phyloP scores from a whole-genome alignment of 176 grass and related monocot genomes.

The Oropetium thomaeum region DNA sequence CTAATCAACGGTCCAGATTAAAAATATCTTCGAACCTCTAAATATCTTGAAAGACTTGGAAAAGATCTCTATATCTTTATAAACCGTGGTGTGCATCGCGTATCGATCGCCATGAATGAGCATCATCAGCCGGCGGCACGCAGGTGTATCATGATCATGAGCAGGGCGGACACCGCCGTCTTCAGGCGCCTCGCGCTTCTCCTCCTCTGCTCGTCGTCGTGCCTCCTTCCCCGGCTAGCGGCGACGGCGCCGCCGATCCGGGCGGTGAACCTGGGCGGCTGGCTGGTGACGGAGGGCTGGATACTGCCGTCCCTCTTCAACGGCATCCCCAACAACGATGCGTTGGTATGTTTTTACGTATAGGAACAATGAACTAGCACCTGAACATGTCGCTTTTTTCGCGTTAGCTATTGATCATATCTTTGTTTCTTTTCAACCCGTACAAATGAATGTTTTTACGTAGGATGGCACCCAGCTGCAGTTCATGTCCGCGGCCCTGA shows the following conservation, averaged over 20 bases:
- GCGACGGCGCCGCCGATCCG: slow-evolving; percentile 6
- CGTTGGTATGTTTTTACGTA: slow-evolving; percentile 39
- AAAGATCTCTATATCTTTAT: background rate
- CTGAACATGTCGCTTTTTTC: too few relatives aligned
- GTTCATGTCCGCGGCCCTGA: slow-evolving; percentile 48
- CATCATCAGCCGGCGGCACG: background rate
- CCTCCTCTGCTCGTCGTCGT: background rate
- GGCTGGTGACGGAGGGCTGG: slow-evolving; percentile 79
- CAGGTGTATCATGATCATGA: background rate
- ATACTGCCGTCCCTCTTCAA: slow-evolving; percentile 68
- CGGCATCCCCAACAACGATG: slow-evolving; percentile 57
- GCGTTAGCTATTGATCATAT: too few relatives aligned
- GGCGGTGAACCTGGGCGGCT: slow-evolving; percentile 69
- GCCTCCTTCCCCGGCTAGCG: background rate
- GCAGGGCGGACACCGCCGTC: background rate
- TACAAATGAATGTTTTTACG: too few relatives aligned
- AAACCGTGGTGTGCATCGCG: background rate
- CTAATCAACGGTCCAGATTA: too few relatives aligned
- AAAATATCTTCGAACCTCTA: too few relatives aligned
- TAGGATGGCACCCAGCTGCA: slow-evolving; percentile 67
- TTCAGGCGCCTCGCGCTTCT: background rate
- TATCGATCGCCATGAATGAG: background rate
- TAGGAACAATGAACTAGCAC: too few relatives aligned
- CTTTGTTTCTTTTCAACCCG: background rate
- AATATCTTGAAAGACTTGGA: too few relatives aligned